Conservation (phyloP, 352 stramenopile genomes). For the Phytopythium boreale region DNA sequence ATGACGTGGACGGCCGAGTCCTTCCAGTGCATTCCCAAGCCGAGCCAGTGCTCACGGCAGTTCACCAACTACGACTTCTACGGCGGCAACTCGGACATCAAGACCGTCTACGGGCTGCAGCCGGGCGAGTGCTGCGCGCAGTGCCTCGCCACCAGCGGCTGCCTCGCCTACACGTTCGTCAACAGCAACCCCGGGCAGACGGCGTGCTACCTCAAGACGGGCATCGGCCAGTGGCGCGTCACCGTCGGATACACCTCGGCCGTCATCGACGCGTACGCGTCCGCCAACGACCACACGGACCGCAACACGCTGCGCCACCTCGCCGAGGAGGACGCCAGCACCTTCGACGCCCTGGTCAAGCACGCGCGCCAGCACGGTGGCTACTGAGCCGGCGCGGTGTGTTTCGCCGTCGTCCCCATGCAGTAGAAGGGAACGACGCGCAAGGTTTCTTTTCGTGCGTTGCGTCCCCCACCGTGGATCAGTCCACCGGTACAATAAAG, state of each 20-base stretch:
- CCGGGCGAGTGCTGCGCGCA: constrained; percentile 34
- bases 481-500: not conserved
- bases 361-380: not conserved
- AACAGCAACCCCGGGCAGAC: constrained; percentile 30
- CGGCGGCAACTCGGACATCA: constrained; percentile 40
- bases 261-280: constrained; percentile 33
- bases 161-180: constrained; percentile 50
- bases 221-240: constrained; percentile 21
- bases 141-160: constrained; percentile 29
- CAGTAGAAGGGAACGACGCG: not conserved
- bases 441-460: not conserved
- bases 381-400: constrained; percentile 1
- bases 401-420: not conserved
- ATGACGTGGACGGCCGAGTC: constrained; percentile 33
- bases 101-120: constrained; percentile 26
- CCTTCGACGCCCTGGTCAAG: constrained; percentile 2
- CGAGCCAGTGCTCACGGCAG: constrained; percentile 29
- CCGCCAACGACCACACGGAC: constrained; percentile 18
- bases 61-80: constrained; percentile 47
- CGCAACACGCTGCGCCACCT: constrained; percentile 13
- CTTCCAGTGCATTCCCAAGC: constrained; percentile 36
- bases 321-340: not conserved
- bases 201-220: constrained; percentile 31
- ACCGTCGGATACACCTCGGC: constrained; percentile 27
- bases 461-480: not conserved